phyloP scores from a whole-genome alignment of 148 eudicot genomes.

The Silene latifolia region DNA sequence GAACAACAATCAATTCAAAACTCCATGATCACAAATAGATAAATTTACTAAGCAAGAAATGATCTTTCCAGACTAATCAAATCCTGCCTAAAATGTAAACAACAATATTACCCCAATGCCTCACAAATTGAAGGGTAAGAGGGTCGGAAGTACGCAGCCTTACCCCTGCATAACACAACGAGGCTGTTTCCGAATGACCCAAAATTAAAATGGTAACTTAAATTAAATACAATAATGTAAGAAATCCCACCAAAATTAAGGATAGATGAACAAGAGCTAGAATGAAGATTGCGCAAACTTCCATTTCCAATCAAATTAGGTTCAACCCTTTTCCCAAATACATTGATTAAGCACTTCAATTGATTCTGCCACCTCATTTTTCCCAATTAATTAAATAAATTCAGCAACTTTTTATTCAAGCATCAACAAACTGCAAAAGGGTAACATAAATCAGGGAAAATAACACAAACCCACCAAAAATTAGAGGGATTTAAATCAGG shows the following conservation, averaged over 20 bases:
- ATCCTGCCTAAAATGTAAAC: neutral
- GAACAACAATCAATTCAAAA: slow-evolving; percentile 1
- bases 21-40: neutral
- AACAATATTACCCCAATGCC: too few species aligned
- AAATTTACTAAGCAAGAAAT: too few species aligned
- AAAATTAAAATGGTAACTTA: neutral
- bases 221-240: neutral
- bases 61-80: neutral
- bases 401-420: slow-evolving; percentile 1
- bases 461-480: neutral
- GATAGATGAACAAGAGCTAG: slow-evolving; percentile 10
- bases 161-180: too few species aligned
- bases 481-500: too few species aligned
- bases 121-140: too few species aligned
- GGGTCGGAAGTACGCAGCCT: too few species aligned
- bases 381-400: slow-evolving; percentile 15
- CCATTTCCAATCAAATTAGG: slow-evolving; percentile 29
- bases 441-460: neutral
- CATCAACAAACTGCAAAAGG: slow-evolving; percentile 9
- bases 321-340: slow-evolving; percentile 48
- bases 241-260: slow-evolving; percentile 21
- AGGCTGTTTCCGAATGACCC: too few species aligned
- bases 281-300: slow-evolving; percentile 20
- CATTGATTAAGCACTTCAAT: slow-evolving; percentile 42
- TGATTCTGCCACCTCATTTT: slow-evolving; percentile 66